Evolutionary conservation across 2,329 filamentous ascomycete species (phyloP).

Genomic region (Aspergillaceae sp.): DNA sequence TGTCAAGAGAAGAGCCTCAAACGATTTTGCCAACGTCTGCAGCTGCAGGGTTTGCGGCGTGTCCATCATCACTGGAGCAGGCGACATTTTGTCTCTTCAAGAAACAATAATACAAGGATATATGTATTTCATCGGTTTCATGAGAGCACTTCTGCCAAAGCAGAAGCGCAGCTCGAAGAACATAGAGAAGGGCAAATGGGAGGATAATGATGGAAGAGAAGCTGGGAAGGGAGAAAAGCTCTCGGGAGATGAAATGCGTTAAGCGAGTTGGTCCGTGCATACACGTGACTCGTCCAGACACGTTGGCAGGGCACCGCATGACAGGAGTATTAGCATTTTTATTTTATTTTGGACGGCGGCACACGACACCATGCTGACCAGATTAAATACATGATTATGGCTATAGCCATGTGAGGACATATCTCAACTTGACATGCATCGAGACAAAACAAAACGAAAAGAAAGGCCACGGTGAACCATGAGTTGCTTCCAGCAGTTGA

Average conservation of each 20-base stretch:
- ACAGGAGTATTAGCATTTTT: neutral
- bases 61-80: conserved; percentile 20
- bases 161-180: conserved; percentile 16
- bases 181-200: conserved; percentile 10
- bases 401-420: too few species aligned
- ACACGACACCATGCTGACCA: too few species aligned
- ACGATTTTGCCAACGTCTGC: conserved; percentile 30
- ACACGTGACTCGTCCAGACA: neutral
- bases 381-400: too few species aligned
- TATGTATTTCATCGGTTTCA: conserved; percentile 14
- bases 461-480: too few species aligned
- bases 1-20: conserved; percentile 36
- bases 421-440: too few species aligned
- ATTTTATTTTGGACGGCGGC: too few species aligned
- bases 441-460: too few species aligned
- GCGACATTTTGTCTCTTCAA: conserved; percentile 22
- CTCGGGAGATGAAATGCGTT: conserved; percentile 2
- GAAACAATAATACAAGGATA: conserved; percentile 14
- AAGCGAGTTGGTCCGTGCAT: conserved; percentile 30
- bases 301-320: neutral
- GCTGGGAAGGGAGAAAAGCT: conserved; percentile 3
- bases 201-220: conserved; percentile 4
- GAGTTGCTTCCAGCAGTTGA: too few species aligned
- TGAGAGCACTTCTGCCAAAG: conserved; percentile 16
- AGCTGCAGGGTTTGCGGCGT: conserved; percentile 28